Evolutionary conservation across 2,329 filamentous ascomycete species (phyloP), one percentile per base, ranked within the genome.

Genomic region (Dothideomycetes sp.): DNA sequence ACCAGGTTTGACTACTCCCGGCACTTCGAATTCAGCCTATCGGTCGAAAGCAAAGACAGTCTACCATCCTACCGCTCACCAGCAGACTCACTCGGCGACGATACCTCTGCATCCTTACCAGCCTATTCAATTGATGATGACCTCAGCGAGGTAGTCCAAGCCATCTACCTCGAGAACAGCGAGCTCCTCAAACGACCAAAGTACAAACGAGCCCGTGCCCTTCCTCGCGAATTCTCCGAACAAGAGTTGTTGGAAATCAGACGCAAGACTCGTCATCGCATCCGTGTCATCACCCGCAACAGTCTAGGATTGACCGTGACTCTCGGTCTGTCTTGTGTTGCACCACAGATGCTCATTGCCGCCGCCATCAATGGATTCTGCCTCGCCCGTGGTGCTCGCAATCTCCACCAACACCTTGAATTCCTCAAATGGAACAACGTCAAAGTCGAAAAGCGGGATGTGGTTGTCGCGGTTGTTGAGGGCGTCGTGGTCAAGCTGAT

Each of bases 341-440:
- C 37, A 13, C 37, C 37, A 12, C 37, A 41, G 17, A 33, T 41
- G 37, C 37, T 41, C 23, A 41, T 41, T 9, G 29, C 30, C 5
- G 37, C 37, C 16, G 37, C 37, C 7, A 41, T 41, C 29, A 41
- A 41, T 10, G 37, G 20, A 2, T 41, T 33, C 12, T 41, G 37
- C 16, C 10, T 41, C n/a, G 37, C 29, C n/a, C 12, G 29, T n/a
- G 37, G 37, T 11, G 37, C 37, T 9, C 18, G 27, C 22, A 33
- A 28, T 27, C 13, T 41, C 11, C 37, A 41, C 12, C 15, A 41
- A 16, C 37, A 41, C 12, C 29, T 41, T 3, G 20, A 22, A 1
- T 41, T 41, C 4, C 22, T 41, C 5, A 17, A 16, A 28, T 27
- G 28, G 22, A 41, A 41, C 31, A 30, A 41, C 8, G 16, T 41